phyloP scores from a whole-genome alignment of 1,284 basidiomycete species.

The Pisolithus thermaeus region DNA sequence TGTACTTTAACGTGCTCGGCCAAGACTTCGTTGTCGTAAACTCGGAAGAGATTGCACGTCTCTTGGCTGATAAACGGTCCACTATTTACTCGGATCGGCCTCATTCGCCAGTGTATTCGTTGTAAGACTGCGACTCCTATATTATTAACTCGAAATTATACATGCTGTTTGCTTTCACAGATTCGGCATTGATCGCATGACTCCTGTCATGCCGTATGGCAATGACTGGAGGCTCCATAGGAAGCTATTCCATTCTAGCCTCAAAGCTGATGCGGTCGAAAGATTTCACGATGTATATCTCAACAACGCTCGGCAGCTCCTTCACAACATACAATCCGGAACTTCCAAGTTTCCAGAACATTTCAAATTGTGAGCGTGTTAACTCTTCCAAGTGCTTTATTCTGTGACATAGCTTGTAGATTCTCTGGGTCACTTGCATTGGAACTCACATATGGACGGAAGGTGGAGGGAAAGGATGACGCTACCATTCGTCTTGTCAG shows the following conservation, averaged over 20 bases:
- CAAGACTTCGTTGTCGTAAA: not conserved
- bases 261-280: not conserved
- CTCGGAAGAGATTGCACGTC: not conserved
- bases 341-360: not conserved
- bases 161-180: conserved; percentile 1
- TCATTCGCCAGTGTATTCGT: not conserved
- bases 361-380: not conserved
- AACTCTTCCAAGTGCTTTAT: not conserved
- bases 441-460: not conserved
- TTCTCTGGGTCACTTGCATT: not conserved
- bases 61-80: conserved; percentile 1
- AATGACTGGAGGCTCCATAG: not conserved
- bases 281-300: not conserved
- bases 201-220: not conserved
- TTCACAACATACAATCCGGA: not conserved
- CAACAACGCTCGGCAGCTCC: not conserved
- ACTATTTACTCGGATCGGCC: conserved; percentile 3
- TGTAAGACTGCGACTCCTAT: not conserved
- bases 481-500: not conserved
- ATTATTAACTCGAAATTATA: not conserved
- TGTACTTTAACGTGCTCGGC: not conserved
- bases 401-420: not conserved
- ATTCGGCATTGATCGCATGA: not conserved
- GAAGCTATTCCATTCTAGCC: not conserved
- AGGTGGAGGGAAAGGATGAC: not conserved